Evolutionary conservation across 2,329 filamentous ascomycete species (phyloP).

Genomic region (Neopestalotiopsis sp.): DNA sequence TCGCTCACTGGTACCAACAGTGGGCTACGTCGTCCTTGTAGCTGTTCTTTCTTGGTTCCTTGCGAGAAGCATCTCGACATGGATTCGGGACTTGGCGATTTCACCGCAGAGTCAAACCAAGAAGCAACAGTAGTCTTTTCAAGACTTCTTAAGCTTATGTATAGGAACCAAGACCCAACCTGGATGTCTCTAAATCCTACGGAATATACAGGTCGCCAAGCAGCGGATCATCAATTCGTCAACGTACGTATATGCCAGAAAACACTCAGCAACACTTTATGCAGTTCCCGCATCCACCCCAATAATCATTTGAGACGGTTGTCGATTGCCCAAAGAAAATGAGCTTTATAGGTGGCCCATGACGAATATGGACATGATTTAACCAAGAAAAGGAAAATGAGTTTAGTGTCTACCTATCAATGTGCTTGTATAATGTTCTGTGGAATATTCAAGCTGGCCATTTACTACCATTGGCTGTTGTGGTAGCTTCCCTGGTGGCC

Average conservation of each 20-base stretch:
- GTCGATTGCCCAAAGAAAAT: not conserved
- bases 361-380: not conserved
- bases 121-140: constrained; percentile 42
- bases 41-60: constrained; percentile 53
- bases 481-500: constrained; percentile 40
- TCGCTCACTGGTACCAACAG: constrained; percentile 74
- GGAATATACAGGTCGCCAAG: constrained; percentile 9
- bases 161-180: not conserved
- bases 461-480: constrained; percentile 32
- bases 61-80: constrained; percentile 41
- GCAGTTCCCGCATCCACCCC: not conserved
- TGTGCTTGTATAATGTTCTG: constrained; percentile 9
- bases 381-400: constrained; percentile 9
- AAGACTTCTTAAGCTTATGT: constrained; percentile 4
- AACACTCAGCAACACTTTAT: not conserved
- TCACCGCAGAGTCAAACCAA: constrained; percentile 33
- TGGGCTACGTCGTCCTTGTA: constrained; percentile 69
- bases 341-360: constrained; percentile 4
- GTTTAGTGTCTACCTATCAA: constrained; percentile 12
- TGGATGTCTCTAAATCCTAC: constrained; percentile 11
- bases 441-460: not conserved
- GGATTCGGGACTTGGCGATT: constrained; percentile 35
- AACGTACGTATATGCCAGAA: constrained; percentile 11
- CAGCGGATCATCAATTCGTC: constrained; percentile 8
- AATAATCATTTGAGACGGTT: not conserved